Percentiles rank a stretch among this genome's conserved stretches.
Conservation (phyloP, 352 stramenopile species). For the Aphanomyces cochlioides region DNA sequence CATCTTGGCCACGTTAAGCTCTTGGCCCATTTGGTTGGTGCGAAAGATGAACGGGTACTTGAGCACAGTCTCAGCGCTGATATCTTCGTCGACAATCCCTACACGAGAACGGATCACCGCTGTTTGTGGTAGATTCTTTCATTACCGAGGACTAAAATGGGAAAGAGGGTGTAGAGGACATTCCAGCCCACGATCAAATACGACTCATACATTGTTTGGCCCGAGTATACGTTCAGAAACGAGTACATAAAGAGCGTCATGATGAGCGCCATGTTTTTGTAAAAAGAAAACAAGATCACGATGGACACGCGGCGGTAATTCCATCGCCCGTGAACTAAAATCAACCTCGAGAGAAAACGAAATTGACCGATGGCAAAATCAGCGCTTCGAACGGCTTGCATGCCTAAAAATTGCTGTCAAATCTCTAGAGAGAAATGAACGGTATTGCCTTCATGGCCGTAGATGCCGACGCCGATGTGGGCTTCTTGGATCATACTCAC, state of each 20-base stretch:
- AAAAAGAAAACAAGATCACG: constrained; percentile 86
- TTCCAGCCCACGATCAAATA: constrained; percentile 94
- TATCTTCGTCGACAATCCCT: constrained; percentile 76
- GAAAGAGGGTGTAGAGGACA: constrained; percentile 91
- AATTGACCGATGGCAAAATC: constrained; percentile 86
- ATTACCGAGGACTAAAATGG: constrained; percentile 86
- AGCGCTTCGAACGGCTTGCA: constrained; percentile 79
- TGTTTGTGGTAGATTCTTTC: background rate
- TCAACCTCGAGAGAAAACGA: constrained; percentile 63
- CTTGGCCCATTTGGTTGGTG: constrained; percentile 34
- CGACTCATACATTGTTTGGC: constrained; percentile 81
- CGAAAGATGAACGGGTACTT: constrained; percentile 79
- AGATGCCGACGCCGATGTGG: constrained; percentile 91
- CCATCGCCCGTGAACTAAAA: constrained; percentile 81
- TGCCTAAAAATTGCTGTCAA: constrained; percentile 39
- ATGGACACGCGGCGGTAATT: constrained; percentile 75
- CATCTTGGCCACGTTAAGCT: constrained; percentile 35
- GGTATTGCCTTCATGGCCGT: constrained; percentile 89
- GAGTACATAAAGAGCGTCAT: constrained; percentile 92
- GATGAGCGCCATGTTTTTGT: constrained; percentile 93
- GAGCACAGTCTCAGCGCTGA: constrained; percentile 63
- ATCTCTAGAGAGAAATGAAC: background rate
- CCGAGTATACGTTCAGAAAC: constrained; percentile 92
- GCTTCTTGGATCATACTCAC: constrained; percentile 94
- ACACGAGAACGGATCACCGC: background rate